These are phyloP conservation scores for Candida odintsovae DNA, from an alignment of 805 yeast species.

Conservation along the genomic window DNA sequence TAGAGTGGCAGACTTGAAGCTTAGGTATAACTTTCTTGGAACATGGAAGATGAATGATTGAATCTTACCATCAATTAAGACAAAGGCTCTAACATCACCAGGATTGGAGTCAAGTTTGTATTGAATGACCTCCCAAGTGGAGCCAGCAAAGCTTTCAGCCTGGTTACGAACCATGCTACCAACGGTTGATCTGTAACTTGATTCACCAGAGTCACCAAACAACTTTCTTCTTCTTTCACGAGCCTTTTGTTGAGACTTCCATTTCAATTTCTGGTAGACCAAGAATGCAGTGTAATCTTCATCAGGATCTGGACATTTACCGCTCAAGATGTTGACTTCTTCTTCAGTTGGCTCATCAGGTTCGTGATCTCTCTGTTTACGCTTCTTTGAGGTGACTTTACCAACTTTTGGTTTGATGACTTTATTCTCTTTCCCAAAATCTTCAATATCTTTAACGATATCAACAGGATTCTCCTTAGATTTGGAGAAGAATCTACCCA, in stretches of 20 bases:
- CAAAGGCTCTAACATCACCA: conserved; percentile 76
- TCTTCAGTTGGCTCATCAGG: conserved; percentile 36
- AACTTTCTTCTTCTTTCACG: conserved; percentile 66
- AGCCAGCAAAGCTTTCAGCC: conserved; percentile 71
- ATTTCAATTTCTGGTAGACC: conserved; percentile 74
- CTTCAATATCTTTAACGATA: conserved; percentile 67
- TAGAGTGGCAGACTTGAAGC: conserved; percentile 45
- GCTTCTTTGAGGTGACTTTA: conserved; percentile 31
- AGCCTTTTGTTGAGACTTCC: conserved; percentile 74
- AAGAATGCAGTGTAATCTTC: conserved; percentile 67
- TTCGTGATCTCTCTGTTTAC: conserved; percentile 26
- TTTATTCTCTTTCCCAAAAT: conserved; percentile 40
- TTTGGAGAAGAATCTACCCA: conserved; percentile 50
- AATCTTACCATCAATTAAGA: conserved; percentile 61
- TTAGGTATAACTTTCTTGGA: conserved; percentile 68
- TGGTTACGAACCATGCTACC: conserved; percentile 68
- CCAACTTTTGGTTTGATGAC: conserved; percentile 26
- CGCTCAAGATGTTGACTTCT: conserved; percentile 43
- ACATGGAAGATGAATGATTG: conserved; percentile 70
- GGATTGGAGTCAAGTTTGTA: conserved; percentile 52
- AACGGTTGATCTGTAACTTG: conserved; percentile 53
- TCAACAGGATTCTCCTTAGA: conserved; percentile 36
- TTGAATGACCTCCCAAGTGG: conserved; percentile 84
- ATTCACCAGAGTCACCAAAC: conserved; percentile 61
- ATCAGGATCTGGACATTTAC: conserved; percentile 58